These are phyloP conservation scores for Phlegmacium glaucopus DNA, from an alignment of 768 basidiomycete genomes.

Conservation along the genomic window DNA sequence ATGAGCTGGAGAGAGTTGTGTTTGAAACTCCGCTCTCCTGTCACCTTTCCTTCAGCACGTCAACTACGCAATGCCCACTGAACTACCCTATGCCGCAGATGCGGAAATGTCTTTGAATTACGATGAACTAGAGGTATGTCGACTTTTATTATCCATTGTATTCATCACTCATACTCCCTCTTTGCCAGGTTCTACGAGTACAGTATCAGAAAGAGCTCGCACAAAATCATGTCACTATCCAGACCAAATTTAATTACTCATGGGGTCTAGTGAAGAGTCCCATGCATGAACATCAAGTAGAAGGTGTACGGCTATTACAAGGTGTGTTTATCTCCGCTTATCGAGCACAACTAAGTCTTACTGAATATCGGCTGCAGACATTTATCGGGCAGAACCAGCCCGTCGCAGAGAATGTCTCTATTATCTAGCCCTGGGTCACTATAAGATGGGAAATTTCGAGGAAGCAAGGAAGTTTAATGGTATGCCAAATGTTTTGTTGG, in stretches of 20 bases:
- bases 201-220: slow-evolving; percentile 89
- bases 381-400: slow-evolving; percentile 84
- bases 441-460: slow-evolving; percentile 93
- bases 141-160: background rate
- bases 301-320: slow-evolving; percentile 89
- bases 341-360: slow-evolving; percentile 5
- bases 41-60: slow-evolving; percentile 5
- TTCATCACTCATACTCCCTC: background rate
- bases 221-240: slow-evolving; percentile 82
- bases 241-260: slow-evolving; percentile 97
- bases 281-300: slow-evolving; percentile 78
- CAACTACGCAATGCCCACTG: slow-evolving; percentile 55
- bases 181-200: slow-evolving; percentile 66
- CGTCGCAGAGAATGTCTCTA: slow-evolving; percentile 94
- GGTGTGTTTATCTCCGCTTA: slow-evolving; percentile 41
- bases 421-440: slow-evolving; percentile 94
- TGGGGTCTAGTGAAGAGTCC: slow-evolving; percentile 97
- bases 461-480: slow-evolving; percentile 93
- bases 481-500: slow-evolving; percentile 33
- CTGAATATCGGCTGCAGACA: slow-evolving; percentile 49
- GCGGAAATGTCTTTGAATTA: slow-evolving; percentile 84
- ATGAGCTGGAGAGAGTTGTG: slow-evolving; percentile 14
- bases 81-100: slow-evolving; percentile 94
- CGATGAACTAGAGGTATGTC: slow-evolving; percentile 82
- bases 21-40: slow-evolving; percentile 37